These are phyloP conservation scores for Musa troglodytarum DNA, from an alignment of 176 grass and related monocot genomes.

Conservation along the genomic window DNA sequence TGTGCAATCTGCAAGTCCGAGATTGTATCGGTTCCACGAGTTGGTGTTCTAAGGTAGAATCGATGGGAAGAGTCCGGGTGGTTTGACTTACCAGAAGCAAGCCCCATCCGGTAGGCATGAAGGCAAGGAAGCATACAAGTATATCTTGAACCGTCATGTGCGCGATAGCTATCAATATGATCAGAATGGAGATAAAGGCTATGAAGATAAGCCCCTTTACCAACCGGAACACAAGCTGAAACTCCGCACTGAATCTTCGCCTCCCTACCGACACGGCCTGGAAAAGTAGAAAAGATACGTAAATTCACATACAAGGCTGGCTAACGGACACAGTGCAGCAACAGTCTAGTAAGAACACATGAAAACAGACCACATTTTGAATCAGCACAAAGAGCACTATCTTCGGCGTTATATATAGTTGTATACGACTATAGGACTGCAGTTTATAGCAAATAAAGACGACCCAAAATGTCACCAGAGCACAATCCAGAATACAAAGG, in stretches of 20 bases:
- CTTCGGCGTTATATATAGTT: too few relatives aligned
- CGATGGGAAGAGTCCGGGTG: not conserved
- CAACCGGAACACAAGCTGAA: conserved; percentile 86
- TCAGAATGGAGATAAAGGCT: conserved; percentile 58
- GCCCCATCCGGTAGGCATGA: conserved; percentile 95
- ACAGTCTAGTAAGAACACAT: too few relatives aligned
- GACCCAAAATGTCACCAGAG: too few relatives aligned
- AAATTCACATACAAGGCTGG: too few relatives aligned
- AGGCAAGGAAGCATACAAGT: conserved; percentile 74
- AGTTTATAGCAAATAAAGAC: too few relatives aligned
- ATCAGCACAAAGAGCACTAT: too few relatives aligned
- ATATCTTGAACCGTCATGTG: conserved; percentile 88
- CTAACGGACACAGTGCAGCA: too few relatives aligned
- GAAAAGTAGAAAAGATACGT: not conserved
- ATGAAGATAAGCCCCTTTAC: conserved; percentile 89
- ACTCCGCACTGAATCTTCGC: conserved; percentile 64
- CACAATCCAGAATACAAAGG: too few relatives aligned
- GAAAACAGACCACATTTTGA: too few relatives aligned
- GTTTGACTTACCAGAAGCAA: conserved; percentile 50
- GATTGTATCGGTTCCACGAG: not conserved
- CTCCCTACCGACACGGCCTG: conserved; percentile 74
- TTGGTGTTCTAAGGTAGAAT: not conserved
- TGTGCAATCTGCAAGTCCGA: conserved; percentile 48
- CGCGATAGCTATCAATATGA: conserved; percentile 64
- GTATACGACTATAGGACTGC: too few relatives aligned